Evolutionary conservation across 2,329 filamentous ascomycete genomes (phyloP), one percentile per base, ranked within the genome.

Genomic region (Exophiala sideris): DNA sequence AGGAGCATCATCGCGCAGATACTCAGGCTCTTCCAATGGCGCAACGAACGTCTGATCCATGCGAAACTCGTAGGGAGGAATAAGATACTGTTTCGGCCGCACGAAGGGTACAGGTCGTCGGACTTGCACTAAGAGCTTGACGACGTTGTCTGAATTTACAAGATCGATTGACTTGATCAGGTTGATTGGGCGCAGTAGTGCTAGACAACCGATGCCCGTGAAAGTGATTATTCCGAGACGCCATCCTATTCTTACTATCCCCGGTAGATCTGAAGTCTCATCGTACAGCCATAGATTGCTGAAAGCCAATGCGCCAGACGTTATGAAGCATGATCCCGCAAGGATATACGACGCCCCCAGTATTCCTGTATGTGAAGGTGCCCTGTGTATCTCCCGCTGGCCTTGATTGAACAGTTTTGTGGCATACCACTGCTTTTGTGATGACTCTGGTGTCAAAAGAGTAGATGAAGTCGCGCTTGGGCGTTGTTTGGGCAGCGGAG

Each of bases 41-140:
- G 48, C 45, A 14, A 55, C 54, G 20, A 55, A 56, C 10, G 50
- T 60, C 11, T 40, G 44, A 35, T 57, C 51, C 49, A 57, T 52
- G n/a, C 52, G 44, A 39, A 60, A 50, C 33, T 54, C 48, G 35
- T 55, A 55, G 20, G 57, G 57, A 20, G 45, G 48, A 24, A 60
- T 41, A 14, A 54, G 36, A 36, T 57, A 50, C 32, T 45, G 33
- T 44, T 50, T 60, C 9, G 57, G 57, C n/a, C 34, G 41, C 29
- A 57, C 20, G 36, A 60, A 57, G 11, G 57, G 54, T 35, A 57
- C 11, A 21, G 57, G 54, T 7, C 54, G 54, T 39, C 57, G 54
- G 9, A 56, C 54, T 41, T 57, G 48, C 7, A 60, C 54, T 12
- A 50, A 33, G 12, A 60, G 44, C 38, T 60, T 57, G 10, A 57